These are phyloP conservation scores for Fusarium domesticum DNA, from an alignment of 2,329 filamentous ascomycete genomes.

Conservation along the genomic window DNA sequence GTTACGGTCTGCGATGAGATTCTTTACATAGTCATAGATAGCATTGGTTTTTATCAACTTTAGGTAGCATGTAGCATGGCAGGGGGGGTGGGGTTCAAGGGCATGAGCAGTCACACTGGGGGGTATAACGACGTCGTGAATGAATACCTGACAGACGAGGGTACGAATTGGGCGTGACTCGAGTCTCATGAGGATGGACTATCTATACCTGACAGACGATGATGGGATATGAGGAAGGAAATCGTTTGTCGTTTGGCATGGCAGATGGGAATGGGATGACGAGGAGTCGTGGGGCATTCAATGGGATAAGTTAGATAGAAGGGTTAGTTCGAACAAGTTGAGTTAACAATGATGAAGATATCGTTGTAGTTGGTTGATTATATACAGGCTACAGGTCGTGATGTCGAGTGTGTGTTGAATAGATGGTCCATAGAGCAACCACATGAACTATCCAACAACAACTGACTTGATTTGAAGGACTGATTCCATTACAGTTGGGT, in stretches of 20 bases:
- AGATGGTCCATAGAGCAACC: too few relatives aligned
- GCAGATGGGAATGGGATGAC: background rate
- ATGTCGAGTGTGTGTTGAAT: too few relatives aligned
- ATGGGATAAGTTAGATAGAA: background rate
- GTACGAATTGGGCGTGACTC: background rate
- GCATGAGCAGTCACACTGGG: background rate
- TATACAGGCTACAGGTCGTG: too few relatives aligned
- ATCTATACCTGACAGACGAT: background rate
- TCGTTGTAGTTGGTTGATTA: too few relatives aligned
- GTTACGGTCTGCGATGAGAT: constrained; percentile 5
- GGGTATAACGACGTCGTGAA: background rate
- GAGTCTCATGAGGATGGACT: background rate
- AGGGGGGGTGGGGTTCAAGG: constrained; percentile 13
- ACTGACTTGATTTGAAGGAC: too few relatives aligned
- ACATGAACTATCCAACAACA: too few relatives aligned
- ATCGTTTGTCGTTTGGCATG: background rate
- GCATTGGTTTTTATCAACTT: constrained; percentile 26
- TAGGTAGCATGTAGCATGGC: constrained; percentile 27
- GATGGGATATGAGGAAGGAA: background rate
- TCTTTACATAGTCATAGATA: constrained; percentile 33
- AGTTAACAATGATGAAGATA: background rate
- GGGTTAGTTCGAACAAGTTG: background rate
- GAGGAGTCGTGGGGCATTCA: background rate
- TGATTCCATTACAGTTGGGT: too few relatives aligned
- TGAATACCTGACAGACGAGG: background rate